Evolutionary conservation across 768 basidiomycete genomes (phyloP).

Genomic region (Phaeolepiota aurea): DNA sequence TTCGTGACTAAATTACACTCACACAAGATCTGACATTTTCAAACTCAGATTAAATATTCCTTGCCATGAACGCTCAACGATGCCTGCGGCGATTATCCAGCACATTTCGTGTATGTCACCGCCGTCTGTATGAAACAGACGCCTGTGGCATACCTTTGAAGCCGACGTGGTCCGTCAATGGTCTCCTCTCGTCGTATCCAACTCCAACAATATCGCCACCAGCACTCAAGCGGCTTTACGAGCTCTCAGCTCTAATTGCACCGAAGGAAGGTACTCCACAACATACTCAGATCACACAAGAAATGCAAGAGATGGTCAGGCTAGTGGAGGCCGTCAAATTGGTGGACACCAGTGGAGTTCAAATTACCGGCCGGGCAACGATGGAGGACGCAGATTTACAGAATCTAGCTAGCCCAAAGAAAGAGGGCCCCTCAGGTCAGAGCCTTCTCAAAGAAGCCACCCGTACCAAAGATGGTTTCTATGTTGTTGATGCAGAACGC

Average conservation of each 20-base stretch:
- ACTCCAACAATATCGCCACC: constrained; percentile 48
- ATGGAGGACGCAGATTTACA: constrained; percentile 29
- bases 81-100: constrained; percentile 12
- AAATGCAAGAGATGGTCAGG: constrained; percentile 64
- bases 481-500: constrained; percentile 52
- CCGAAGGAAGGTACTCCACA: constrained; percentile 51
- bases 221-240: constrained; percentile 57
- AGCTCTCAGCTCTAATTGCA: constrained; percentile 64
- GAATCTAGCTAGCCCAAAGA: background rate
- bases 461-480: constrained; percentile 43
- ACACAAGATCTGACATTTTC: constrained; percentile 13
- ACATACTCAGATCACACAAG: constrained; percentile 39
- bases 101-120: background rate
- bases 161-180: constrained; percentile 77
- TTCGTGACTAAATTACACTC: background rate
- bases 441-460: constrained; percentile 43
- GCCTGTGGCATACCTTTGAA: constrained; percentile 52
- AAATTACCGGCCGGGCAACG: constrained; percentile 22
- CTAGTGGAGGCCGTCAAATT: constrained; percentile 79
- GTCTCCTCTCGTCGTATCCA: constrained; percentile 72
- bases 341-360: constrained; percentile 34
- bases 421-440: constrained; percentile 23
- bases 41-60: constrained; percentile 10
- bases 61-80: constrained; percentile 3
- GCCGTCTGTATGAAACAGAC: constrained; percentile 30